Evolutionary conservation across 2,329 filamentous ascomycete species (phyloP).

Genomic region (Alternaria longipes): DNA sequence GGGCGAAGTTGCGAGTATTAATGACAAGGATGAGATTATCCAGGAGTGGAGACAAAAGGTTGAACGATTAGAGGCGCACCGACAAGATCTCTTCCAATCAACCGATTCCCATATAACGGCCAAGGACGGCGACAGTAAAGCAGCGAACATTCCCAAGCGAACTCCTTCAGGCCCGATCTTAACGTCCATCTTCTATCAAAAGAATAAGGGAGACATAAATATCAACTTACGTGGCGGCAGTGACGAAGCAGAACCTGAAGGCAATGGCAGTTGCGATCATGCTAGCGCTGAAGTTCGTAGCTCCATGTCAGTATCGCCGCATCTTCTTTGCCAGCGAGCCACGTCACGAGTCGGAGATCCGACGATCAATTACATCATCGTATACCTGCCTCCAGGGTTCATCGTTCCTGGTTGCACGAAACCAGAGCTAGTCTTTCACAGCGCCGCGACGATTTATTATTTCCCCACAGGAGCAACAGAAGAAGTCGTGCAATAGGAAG

Average conservation of each 20-base stretch:
- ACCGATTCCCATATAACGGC: background rate
- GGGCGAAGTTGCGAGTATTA: background rate
- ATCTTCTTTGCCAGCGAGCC: background rate
- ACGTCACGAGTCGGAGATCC: background rate
- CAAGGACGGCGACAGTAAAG: background rate
- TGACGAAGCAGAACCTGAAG: background rate
- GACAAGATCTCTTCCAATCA: background rate
- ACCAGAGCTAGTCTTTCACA: slow-evolving; percentile 16
- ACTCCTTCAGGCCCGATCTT: background rate
- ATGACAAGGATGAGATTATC: background rate
- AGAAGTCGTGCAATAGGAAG: background rate
- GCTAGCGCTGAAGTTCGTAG: background rate
- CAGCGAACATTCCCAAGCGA: background rate
- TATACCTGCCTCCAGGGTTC: slow-evolving; percentile 20
- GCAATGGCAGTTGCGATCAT: background rate
- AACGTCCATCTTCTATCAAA: background rate
- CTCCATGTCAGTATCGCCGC: background rate
- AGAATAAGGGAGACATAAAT: background rate
- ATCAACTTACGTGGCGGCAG: background rate
- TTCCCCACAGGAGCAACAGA: background rate
- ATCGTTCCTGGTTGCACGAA: slow-evolving; percentile 5
- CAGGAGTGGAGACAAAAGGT: background rate
- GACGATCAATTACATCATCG: background rate
- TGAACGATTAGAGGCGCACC: background rate
- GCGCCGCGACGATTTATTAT: slow-evolving; percentile 2